These are phyloP conservation scores for Chrysosporium queenslandicum DNA, from an alignment of 2,329 filamentous ascomycete genomes.

Conservation along the genomic window DNA sequence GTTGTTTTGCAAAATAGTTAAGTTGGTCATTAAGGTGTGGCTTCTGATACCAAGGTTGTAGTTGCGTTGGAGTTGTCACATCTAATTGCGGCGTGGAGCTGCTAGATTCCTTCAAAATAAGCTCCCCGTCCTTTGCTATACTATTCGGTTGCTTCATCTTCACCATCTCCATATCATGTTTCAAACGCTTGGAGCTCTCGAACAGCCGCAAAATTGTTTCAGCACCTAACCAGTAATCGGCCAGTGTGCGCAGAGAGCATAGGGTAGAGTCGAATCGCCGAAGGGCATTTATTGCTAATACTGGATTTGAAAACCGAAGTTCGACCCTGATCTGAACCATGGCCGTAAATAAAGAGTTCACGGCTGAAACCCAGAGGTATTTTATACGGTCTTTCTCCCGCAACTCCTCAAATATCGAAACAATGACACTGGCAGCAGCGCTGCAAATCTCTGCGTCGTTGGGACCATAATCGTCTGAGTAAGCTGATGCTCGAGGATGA, in stretches of 20 bases:
- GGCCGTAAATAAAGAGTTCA: slow-evolving; percentile 38
- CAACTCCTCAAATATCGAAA: slow-evolving; percentile 38
- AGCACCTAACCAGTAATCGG: slow-evolving; percentile 37
- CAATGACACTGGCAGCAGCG: slow-evolving; percentile 36
- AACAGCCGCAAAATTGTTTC: slow-evolving; percentile 37
- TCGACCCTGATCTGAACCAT: slow-evolving; percentile 41
- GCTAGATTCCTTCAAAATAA: slow-evolving; percentile 6
- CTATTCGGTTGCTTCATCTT: slow-evolving; percentile 27
- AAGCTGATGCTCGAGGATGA: slow-evolving; percentile 35
- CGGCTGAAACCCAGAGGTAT: slow-evolving; percentile 37
- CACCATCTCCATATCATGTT: slow-evolving; percentile 33
- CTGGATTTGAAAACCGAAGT: slow-evolving; percentile 38
- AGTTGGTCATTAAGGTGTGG: slow-evolving; percentile 12
- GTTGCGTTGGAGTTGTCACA: slow-evolving; percentile 3
- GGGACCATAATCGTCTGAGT: slow-evolving; percentile 37
- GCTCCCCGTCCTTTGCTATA: slow-evolving; percentile 15
- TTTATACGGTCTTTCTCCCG: slow-evolving; percentile 35
- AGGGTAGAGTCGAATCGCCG: slow-evolving; percentile 37
- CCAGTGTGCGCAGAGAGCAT: slow-evolving; percentile 34
- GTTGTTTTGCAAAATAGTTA: slow-evolving; percentile 13
- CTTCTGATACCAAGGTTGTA: slow-evolving; percentile 9
- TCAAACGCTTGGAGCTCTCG: slow-evolving; percentile 35
- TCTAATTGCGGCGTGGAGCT: slow-evolving; percentile 10
- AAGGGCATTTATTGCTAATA: slow-evolving; percentile 38
- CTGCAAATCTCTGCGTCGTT: slow-evolving; percentile 40